Evolutionary conservation across 225 moss, liverwort and hornwort species (phyloP).

Genomic region (Thuidium tamariscinum): DNA sequence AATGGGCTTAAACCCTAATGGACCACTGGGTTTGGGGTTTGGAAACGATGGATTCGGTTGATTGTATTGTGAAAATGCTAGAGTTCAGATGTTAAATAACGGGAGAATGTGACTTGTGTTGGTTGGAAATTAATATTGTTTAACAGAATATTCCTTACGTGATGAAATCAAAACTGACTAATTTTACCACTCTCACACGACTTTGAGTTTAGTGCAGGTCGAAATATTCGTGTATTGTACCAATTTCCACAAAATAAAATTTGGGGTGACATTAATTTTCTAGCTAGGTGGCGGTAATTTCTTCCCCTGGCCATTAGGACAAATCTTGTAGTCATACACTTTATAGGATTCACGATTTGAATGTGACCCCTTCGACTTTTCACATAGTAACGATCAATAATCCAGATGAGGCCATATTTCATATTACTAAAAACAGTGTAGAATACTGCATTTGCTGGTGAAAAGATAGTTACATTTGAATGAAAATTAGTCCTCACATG

Average conservation of each 20-base stretch:
- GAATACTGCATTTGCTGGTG: neutral
- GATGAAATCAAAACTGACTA: neutral
- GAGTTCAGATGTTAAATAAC: neutral
- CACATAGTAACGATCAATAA: neutral
- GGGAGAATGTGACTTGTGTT: neutral
- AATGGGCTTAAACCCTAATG: neutral
- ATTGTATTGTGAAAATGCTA: neutral
- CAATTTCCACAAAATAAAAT: neutral
- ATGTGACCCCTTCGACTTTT: neutral
- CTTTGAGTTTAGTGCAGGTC: neutral
- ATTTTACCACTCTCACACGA: neutral
- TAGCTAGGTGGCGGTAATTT: neutral
- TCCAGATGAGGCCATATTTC: neutral
- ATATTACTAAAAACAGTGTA: neutral
- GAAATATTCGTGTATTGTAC: neutral
- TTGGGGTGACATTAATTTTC: neutral
- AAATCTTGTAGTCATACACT: neutral
- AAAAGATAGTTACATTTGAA: neutral
- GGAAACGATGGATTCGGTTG: neutral
- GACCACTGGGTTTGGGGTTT: neutral
- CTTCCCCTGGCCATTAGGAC: neutral
- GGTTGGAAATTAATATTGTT: neutral
- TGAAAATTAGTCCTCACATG: neutral
- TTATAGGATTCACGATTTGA: neutral
- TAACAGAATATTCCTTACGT: neutral